Evolutionary conservation across 768 basidiomycete genomes (phyloP).

Genomic region (Pholiota molesta): DNA sequence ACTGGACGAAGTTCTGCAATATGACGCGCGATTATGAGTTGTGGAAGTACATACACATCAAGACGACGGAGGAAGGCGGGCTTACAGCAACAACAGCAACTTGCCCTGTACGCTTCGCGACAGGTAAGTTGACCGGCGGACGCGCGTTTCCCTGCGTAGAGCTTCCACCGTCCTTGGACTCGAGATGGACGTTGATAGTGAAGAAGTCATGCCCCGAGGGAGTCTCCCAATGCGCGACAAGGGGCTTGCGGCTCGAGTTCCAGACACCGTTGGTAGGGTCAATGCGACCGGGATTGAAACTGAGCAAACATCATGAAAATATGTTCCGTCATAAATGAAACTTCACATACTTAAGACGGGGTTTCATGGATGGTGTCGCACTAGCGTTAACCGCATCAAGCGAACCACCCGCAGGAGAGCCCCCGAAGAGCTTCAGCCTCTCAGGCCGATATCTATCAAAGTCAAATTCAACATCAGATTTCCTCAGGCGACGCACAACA

Average conservation of each 20-base stretch:
- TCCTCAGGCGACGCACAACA: not conserved
- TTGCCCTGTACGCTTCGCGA: slow-evolving; percentile 53
- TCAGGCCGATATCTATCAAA: slow-evolving; percentile 47
- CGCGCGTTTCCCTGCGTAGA: slow-evolving; percentile 59
- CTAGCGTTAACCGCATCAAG: slow-evolving; percentile 45
- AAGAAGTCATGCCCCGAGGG: slow-evolving; percentile 46
- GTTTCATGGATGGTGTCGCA: slow-evolving; percentile 28
- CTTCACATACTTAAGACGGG: slow-evolving; percentile 44
- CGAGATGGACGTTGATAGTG: slow-evolving; percentile 63
- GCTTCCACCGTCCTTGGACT: slow-evolving; percentile 59
- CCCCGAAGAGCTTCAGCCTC: slow-evolving; percentile 47
- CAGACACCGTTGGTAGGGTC: slow-evolving; percentile 59
- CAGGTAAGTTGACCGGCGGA: slow-evolving; percentile 57
- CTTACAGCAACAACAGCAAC: slow-evolving; percentile 53
- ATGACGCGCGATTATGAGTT: not conserved
- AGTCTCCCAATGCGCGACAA: slow-evolving; percentile 60
- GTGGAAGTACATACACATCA: not conserved
- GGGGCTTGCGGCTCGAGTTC: slow-evolving; percentile 59
- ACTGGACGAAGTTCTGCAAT: slow-evolving; percentile 53
- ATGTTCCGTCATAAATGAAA: not conserved
- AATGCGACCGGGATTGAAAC: slow-evolving; percentile 67
- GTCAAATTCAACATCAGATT: not conserved
- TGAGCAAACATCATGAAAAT: slow-evolving; percentile 21
- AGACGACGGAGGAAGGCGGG: slow-evolving; percentile 1
- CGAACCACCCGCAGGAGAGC: slow-evolving; percentile 49